Base-by-base conservation (phyloP, 768 basidiomycete species). In the Leccinum broughii region DNA sequence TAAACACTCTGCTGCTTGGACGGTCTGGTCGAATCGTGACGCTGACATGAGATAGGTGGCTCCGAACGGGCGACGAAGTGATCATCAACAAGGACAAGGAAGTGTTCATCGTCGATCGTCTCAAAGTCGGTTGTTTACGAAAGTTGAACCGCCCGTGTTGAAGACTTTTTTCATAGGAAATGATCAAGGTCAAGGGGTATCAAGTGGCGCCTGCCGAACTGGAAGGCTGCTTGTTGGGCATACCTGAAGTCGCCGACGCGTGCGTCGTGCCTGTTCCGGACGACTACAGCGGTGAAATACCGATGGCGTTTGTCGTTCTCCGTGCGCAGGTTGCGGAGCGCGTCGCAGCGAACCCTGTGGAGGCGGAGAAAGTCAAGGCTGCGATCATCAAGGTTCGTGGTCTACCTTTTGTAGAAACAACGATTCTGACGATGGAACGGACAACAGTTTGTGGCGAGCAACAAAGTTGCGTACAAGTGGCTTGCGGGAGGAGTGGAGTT, bases 161-260 rank as follows among this genome's bases (percentile, higher is more conserved):
- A 41, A 44, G 37, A 61, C 75, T 32, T 34, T 22, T 49, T 49
- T 22, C 22, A 32, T 55, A 86, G 85, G 87, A 88, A 73, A 78
- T 88, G 30, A 74, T 89, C 68, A 89, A 90, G 75, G 85, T 87
- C 48, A 80, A 75, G 66, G 89, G 89, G 3, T 87, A 86, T 68
- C 88, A 90, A 68, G 88, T 90, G 1, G 86, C 89, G 1, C 89
- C 88, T 2, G 87, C 89, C 4, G 88, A 89, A 62, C 76, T 89
- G 9, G 88, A 89, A 66, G 88, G 83, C 20, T 85, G 85, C 60
- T 66, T 88, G n/a, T 69, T 88, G 26, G 80, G 77, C 49, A 85
- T 89, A 63, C 72, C 80, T 1, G 86, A 87, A 64, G 82, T 89
- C 24, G 76, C 77, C 4, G 83, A 87, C 48, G 77, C 78, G 2